Evolutionary conservation across 2,329 filamentous ascomycete species (phyloP).

Genomic region (Torrubiellomyces zombiae): DNA sequence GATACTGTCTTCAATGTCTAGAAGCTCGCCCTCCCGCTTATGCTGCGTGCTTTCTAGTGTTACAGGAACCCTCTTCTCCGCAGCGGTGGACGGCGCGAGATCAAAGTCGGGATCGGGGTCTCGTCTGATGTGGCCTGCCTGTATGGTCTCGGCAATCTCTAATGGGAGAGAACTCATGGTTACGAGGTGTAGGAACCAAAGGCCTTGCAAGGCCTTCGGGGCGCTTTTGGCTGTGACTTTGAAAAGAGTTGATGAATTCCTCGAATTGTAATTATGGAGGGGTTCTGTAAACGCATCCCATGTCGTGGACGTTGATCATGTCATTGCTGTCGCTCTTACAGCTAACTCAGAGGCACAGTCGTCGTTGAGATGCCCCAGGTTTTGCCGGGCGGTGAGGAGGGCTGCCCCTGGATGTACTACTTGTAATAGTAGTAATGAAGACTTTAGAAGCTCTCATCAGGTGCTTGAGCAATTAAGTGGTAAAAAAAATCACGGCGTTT

Average conservation of each 20-base stretch:
- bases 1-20: conserved; percentile 32
- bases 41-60: conserved; percentile 9
- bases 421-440: too few relatives aligned
- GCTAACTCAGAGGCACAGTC: background rate
- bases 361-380: conserved; percentile 3
- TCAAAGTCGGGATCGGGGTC: conserved; percentile 58
- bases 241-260: background rate
- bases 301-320: too few relatives aligned
- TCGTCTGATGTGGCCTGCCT: conserved; percentile 62
- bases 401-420: too few relatives aligned
- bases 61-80: conserved; percentile 33
- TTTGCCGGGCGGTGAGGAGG: conserved; percentile 14
- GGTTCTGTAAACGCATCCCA: too few relatives aligned
- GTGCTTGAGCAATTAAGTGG: too few relatives aligned
- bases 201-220: background rate
- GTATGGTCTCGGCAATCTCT: conserved; percentile 63
- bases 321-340: background rate
- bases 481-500: too few relatives aligned
- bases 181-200: conserved; percentile 19
- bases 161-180: conserved; percentile 41
- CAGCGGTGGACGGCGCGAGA: conserved; percentile 62
- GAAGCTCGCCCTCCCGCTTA: conserved; percentile 12
- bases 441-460: too few relatives aligned
- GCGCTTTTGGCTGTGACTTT: too few relatives aligned
- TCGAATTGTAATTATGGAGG: background rate